These are phyloP conservation scores for Euphorbia lathyris DNA, from an alignment of 345 rosid genomes.

Conservation along the genomic window DNA sequence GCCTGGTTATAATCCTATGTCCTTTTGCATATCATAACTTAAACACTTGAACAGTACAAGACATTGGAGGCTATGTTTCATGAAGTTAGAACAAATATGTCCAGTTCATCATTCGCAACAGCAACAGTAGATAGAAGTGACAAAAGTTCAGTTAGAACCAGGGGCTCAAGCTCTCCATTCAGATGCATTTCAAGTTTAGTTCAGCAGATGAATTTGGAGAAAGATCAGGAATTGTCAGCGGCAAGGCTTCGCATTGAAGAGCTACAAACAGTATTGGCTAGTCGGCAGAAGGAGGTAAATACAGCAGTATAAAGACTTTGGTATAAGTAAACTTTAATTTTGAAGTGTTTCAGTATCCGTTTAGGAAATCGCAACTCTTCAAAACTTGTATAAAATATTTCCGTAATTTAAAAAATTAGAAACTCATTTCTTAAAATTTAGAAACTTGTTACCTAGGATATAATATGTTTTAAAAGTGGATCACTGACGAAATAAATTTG, in stretches of 20 bases:
- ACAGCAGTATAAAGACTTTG: too few species aligned
- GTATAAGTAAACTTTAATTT: background rate
- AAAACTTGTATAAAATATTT: too few species aligned
- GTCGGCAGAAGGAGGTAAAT: conserved; percentile 88
- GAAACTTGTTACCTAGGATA: too few species aligned
- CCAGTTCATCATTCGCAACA: conserved; percentile 41
- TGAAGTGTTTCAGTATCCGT: background rate
- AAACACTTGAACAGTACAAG: conserved; percentile 59
- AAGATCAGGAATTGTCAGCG: conserved; percentile 68
- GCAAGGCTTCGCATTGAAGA: conserved; percentile 67
- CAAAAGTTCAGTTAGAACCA: conserved; percentile 48
- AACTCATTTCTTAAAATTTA: too few species aligned
- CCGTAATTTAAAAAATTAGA: too few species aligned
- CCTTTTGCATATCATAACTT: conserved; percentile 1
- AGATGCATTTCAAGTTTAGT: conserved; percentile 84
- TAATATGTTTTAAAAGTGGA: too few species aligned
- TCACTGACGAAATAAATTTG: too few species aligned
- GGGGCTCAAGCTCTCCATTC: conserved; percentile 95
- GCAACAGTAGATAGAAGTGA: conserved; percentile 46
- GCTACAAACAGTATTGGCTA: conserved; percentile 55
- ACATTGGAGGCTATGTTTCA: conserved; percentile 70
- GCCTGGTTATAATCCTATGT: conserved; percentile 2
- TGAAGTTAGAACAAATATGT: conserved; percentile 50
- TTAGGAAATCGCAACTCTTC: too few species aligned
- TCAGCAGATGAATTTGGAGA: conserved; percentile 81